Conservation (phyloP, 768 basidiomycete genomes). For the Pleurotus sapidus region DNA sequence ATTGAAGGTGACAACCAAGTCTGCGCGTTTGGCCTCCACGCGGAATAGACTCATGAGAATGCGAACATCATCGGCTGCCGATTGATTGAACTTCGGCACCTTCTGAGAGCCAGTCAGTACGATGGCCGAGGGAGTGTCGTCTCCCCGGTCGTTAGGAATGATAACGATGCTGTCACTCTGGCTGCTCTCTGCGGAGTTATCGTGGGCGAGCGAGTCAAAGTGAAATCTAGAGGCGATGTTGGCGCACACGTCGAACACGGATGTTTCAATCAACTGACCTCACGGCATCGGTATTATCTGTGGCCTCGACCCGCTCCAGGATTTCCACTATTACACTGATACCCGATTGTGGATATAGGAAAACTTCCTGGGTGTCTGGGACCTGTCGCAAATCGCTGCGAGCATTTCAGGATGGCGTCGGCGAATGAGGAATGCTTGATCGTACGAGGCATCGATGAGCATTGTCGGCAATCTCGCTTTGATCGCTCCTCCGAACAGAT, state of each 20-base stretch:
- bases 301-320: constrained; percentile 65
- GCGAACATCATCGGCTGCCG: constrained; percentile 60
- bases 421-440: not conserved
- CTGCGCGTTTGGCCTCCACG: constrained; percentile 63
- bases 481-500: constrained; percentile 90
- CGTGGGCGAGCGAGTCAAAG: constrained; percentile 87
- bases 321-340: constrained; percentile 85
- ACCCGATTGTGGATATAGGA: constrained; percentile 65
- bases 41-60: constrained; percentile 84
- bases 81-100: constrained; percentile 75
- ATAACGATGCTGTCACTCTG: constrained; percentile 40
- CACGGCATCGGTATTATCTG: constrained; percentile 57
- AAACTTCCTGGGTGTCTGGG: constrained; percentile 94
- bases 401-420: constrained; percentile 1
- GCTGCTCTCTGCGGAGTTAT: constrained; percentile 68
- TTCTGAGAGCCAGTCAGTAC: constrained; percentile 67
- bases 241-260: constrained; percentile 9
- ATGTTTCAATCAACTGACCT: constrained; percentile 44
- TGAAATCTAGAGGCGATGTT: constrained; percentile 62
- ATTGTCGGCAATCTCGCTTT: constrained; percentile 47
- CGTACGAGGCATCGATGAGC: constrained; percentile 88
- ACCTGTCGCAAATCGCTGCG: constrained; percentile 68
- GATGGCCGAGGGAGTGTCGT: constrained; percentile 55
- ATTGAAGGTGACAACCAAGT: constrained; percentile 85
- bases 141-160: constrained; percentile 38